Conservation (phyloP, 2,329 filamentous ascomycete species). For the Daldinia sp. region DNA sequence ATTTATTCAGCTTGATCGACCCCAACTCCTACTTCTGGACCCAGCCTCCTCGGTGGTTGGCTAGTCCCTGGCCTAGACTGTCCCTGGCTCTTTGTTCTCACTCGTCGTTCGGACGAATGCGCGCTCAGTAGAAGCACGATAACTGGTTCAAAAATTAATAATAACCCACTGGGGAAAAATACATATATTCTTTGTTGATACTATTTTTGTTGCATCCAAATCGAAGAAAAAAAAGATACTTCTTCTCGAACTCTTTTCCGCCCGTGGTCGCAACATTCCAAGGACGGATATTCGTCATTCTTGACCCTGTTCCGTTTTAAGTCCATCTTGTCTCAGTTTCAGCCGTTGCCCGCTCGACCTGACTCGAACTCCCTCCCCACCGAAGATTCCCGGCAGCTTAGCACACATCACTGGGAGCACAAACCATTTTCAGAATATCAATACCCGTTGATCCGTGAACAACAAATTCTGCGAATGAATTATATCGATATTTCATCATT, state of each 20-base stretch:
- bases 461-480: slow-evolving; percentile 47
- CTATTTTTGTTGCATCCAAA: slow-evolving; percentile 36
- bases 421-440: slow-evolving; percentile 28
- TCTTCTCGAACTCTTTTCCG: slow-evolving; percentile 4
- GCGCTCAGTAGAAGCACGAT: slow-evolving; percentile 38
- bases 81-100: slow-evolving; percentile 41
- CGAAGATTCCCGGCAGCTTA: slow-evolving; percentile 42
- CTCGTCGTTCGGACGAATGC: slow-evolving; percentile 48
- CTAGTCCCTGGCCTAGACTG: slow-evolving; percentile 45
- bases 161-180: slow-evolving; percentile 13
- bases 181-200: slow-evolving; percentile 30
- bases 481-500: slow-evolving; percentile 40
- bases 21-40: slow-evolving; percentile 49
- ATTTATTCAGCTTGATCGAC: slow-evolving; percentile 45
- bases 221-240: slow-evolving; percentile 5
- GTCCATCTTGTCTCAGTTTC: slow-evolving; percentile 46
- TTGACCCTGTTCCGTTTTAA: slow-evolving; percentile 34
- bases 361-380: slow-evolving; percentile 42
- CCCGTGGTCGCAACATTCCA: slow-evolving; percentile 40
- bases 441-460: slow-evolving; percentile 32
- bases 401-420: slow-evolving; percentile 15
- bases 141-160: slow-evolving; percentile 41
- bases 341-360: slow-evolving; percentile 46
- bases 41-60: slow-evolving; percentile 49
- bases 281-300: slow-evolving; percentile 36